These are phyloP conservation scores for Fusarium liriodendri DNA, from an alignment of 2,329 filamentous ascomycete genomes.

Conservation along the genomic window DNA sequence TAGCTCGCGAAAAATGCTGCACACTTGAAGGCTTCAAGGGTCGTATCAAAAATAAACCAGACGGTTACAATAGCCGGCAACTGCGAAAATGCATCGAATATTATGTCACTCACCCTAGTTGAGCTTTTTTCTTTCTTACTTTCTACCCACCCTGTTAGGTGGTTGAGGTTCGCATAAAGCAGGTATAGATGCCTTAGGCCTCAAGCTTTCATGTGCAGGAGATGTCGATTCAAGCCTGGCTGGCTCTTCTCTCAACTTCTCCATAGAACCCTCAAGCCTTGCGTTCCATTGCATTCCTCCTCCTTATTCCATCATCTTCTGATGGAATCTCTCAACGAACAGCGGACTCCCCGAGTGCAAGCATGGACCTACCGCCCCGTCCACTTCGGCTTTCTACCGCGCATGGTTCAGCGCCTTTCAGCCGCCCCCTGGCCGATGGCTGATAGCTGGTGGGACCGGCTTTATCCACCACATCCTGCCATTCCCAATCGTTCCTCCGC, in stretches of 20 bases:
- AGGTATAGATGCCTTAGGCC: slow-evolving; percentile 20
- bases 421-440: slow-evolving; percentile 6
- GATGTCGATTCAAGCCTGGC: not conserved
- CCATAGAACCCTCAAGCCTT: not conserved
- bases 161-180: slow-evolving; percentile 23
- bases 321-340: slow-evolving; percentile 23
- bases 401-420: slow-evolving; percentile 4
- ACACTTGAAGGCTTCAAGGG: not conserved
- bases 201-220: not conserved
- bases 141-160: not conserved
- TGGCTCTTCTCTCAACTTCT: not conserved
- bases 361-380: slow-evolving; percentile 8
- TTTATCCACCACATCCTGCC: slow-evolving; percentile 30
- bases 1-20: not conserved
- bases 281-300: not conserved
- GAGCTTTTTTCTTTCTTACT: not conserved
- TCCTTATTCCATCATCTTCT: not conserved
- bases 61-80: too few relatives aligned
- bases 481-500: slow-evolving; percentile 40
- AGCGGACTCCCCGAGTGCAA: slow-evolving; percentile 26
- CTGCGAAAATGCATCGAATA: not conserved
- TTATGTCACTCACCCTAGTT: not conserved
- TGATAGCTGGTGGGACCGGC: slow-evolving; percentile 32
- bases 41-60: not conserved
- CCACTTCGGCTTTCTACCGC: slow-evolving; percentile 17